Base-by-base conservation (phyloP, 1,284 basidiomycete species). In the Coniophora puteana region DNA sequence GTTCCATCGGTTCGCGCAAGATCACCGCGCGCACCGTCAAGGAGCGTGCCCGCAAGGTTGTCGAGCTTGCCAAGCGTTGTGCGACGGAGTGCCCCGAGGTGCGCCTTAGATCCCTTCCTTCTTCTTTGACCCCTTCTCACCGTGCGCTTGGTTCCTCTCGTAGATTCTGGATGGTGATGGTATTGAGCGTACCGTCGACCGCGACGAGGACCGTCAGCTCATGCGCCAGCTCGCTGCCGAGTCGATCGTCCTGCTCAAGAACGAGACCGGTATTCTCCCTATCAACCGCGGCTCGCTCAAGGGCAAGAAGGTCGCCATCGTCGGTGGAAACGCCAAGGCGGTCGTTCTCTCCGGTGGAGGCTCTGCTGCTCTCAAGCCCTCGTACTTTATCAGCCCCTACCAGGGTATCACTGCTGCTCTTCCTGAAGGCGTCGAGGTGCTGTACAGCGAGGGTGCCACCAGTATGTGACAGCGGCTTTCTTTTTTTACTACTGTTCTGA, bases 241-340 rank as follows among this genome's bases (percentile, higher is more conserved):
- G 47, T 73, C 79, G 1, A 80, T 89, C 41, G 89, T 91, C 22
- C 69, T 89, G 8, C 66, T 90, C 41, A 87, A 87, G 67, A 90
- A 90, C 57, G 70, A 80, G 0, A 55, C 55, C n/a, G 57, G 54
- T 8, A 30, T 85, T 1, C 70, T 90, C 0, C 88, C 87, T 4
- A 65, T 89, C 8, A 65, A 69, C 20, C 66, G 72, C 0, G 53
- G 65, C 36, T 10, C 33, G 17, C 21, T 35, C 17, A 63, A 55
- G 21, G 51, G 80, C 44, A 81, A 77, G 62, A 83, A 80, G 58
- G 68, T 89, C 33, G 85, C 84, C 0, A 79, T 92, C 38, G 73
- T 91, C 23, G 89, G 89, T 4, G 78, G 79, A 1, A 90, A 89
- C 52, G 86, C 86, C 16, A 81, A 83, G 51, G 76, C 78, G 3